Evolutionary conservation across 2,329 filamentous ascomycete genomes (phyloP).

Genomic region (Ceratocystis alfenasii): DNA sequence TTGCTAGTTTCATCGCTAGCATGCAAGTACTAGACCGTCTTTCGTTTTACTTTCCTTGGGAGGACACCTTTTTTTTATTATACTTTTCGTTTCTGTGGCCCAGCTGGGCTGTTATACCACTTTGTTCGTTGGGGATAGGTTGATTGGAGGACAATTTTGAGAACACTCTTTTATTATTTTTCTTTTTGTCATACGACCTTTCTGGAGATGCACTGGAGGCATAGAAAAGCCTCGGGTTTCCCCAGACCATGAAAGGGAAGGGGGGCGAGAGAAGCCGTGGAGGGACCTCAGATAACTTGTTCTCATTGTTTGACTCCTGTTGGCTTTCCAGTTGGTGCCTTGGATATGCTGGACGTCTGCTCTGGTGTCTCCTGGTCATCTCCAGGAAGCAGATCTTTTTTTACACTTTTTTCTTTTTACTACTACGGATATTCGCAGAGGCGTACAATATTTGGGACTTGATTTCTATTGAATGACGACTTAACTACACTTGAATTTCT

Average conservation of each 20-base stretch:
- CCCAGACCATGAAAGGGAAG: background rate
- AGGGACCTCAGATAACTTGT: constrained; percentile 15
- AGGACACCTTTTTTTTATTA: background rate
- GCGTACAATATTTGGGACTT: constrained; percentile 19
- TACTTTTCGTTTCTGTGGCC: constrained; percentile 15
- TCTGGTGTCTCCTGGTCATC: background rate
- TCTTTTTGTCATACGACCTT: constrained; percentile 16
- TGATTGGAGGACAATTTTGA: constrained; percentile 21
- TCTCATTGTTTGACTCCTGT: constrained; percentile 20
- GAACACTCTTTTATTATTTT: constrained; percentile 13
- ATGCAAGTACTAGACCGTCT: constrained; percentile 1
- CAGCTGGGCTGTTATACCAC: constrained; percentile 18
- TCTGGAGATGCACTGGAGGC: background rate
- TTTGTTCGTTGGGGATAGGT: constrained; percentile 22
- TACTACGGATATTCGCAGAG: constrained; percentile 14
- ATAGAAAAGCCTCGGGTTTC: background rate
- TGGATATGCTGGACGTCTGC: constrained; percentile 8
- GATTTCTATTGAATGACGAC: constrained; percentile 21
- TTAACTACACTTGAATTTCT: constrained; percentile 10
- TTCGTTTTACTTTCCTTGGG: constrained; percentile 5
- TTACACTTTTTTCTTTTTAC: background rate
- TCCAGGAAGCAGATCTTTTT: background rate
- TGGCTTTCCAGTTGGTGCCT: background rate
- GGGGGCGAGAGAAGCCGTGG: constrained; percentile 7
- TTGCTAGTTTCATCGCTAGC: background rate